Base-by-base conservation (phyloP, 805 yeast species). In the Candida alai region DNA sequence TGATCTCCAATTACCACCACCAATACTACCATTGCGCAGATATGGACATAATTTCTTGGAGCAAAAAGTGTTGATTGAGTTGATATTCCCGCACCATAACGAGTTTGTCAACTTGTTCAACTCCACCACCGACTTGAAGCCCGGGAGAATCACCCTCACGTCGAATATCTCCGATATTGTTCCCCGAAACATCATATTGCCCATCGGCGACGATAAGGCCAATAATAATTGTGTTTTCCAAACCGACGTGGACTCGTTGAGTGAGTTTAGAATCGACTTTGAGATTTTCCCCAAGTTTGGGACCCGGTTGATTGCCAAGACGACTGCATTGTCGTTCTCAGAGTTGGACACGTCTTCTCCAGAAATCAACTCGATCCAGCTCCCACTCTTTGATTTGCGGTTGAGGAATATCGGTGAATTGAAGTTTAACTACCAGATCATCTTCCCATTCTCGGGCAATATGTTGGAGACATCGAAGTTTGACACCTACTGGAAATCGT, bases 31-130 rank as follows among this genome's bases (percentile, higher is more conserved):
- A 1, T 64, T 93, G 35, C 73, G 96, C 49, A 76, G 95, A 48
- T 93, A 93, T 54, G 98, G 98, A 11, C 98, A 93, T 59, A 93
- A 87, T 56, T 93, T 88, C 64, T 62, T 93, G 50, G 97, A 93
- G 52, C 85, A 84, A 54, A 87, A 86, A 56, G 86, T 86, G 4
- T 78, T 88, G 42, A 71, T 93, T 19, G 95, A 89, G 52, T 62
- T 93, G 27, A 71, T 75, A 2, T 80, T 88, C 48, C 77, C 78
- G 28, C 61, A 67, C 22, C 66, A 64, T 32, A 13, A 9, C 2
- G 72, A 37, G 65, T 68, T 74, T 25, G 65, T 78, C 31, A 64
- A 61, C 24, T 59, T 77, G 35, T 69, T 70, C 45, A 62, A 63
- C 35, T 55, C 63, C 11, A 50, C 58, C 6, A 57, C 66, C 1